These are phyloP conservation scores for Neofusicoccum sp. DNA, from an alignment of 2,329 filamentous ascomycete genomes.

Conservation along the genomic window DNA sequence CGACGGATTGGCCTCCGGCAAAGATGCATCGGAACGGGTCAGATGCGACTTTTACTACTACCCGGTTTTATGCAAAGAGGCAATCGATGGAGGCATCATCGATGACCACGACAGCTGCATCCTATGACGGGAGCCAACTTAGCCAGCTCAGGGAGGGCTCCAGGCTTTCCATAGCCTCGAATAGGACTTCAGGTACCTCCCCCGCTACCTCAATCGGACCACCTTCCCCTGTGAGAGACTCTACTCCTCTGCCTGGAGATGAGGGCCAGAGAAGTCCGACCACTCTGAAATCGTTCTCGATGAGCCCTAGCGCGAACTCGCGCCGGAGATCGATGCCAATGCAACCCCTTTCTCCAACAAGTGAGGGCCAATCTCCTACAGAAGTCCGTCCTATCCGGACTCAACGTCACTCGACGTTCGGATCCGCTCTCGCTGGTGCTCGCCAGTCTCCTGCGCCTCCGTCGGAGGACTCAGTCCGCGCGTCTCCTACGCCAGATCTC, in stretches of 20 bases:
- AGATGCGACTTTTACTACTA: constrained; percentile 35
- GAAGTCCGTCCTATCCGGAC: not conserved
- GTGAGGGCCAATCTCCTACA: not conserved
- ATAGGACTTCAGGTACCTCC: constrained; percentile 39
- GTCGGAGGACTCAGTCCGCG: not conserved
- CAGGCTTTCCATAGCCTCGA: constrained; percentile 41
- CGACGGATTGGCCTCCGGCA: constrained; percentile 36
- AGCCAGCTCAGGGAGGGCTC: constrained; percentile 42
- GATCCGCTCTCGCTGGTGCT: not conserved
- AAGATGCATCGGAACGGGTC: constrained; percentile 32
- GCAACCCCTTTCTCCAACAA: constrained; percentile 28
- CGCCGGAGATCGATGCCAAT: constrained; percentile 43
- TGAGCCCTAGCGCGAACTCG: constrained; percentile 34
- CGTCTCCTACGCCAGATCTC: constrained; percentile 1
- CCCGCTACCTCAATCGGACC: constrained; percentile 39
- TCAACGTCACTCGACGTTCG: constrained; percentile 6
- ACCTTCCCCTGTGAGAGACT: constrained; percentile 36
- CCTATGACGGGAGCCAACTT: constrained; percentile 38
- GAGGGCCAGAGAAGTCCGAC: constrained; percentile 34
- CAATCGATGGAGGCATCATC: constrained; percentile 40
- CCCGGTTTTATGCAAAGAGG: constrained; percentile 32
- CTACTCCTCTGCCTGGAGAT: constrained; percentile 29
- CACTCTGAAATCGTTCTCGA: constrained; percentile 42
- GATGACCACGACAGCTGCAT: constrained; percentile 36
- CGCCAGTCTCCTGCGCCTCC: not conserved